These are phyloP conservation scores for Phytophthora hibernalis DNA, from an alignment of 352 stramenopile species.

Conservation along the genomic window DNA sequence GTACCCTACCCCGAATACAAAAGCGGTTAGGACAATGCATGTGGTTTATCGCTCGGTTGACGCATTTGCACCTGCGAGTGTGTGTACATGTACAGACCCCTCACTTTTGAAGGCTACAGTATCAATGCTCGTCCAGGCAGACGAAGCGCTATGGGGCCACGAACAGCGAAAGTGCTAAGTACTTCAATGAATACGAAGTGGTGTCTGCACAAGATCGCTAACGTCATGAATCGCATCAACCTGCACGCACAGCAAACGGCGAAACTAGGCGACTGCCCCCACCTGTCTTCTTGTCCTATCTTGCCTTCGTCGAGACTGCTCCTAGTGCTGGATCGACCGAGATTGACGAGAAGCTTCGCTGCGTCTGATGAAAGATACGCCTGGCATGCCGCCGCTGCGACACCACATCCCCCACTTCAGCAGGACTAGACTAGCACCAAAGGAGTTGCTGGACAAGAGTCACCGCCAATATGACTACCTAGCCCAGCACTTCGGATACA, in stretches of 20 bases:
- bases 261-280: background rate
- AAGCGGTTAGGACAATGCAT: too few species aligned
- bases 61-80: background rate
- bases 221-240: background rate
- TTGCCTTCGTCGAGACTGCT: background rate
- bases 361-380: background rate
- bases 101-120: background rate
- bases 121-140: background rate
- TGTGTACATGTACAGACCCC: too few species aligned
- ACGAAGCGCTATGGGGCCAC: background rate
- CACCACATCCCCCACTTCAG: background rate
- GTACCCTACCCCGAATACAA: too few species aligned
- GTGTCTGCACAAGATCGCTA: background rate
- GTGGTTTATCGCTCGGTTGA: background rate
- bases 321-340: background rate
- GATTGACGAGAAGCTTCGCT: background rate
- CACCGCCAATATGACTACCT: background rate
- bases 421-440: background rate
- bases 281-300: constrained; percentile 3
- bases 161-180: constrained; percentile 5
- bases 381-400: constrained; percentile 3
- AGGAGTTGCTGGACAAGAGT: background rate
- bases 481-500: background rate
- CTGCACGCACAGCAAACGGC: background rate
- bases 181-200: background rate